A percentile compares a stretch with the other conserved stretches of the same genome.
phyloP scores from a whole-genome alignment of 1,284 basidiomycete species.

The Ustilago cynodontis region DNA sequence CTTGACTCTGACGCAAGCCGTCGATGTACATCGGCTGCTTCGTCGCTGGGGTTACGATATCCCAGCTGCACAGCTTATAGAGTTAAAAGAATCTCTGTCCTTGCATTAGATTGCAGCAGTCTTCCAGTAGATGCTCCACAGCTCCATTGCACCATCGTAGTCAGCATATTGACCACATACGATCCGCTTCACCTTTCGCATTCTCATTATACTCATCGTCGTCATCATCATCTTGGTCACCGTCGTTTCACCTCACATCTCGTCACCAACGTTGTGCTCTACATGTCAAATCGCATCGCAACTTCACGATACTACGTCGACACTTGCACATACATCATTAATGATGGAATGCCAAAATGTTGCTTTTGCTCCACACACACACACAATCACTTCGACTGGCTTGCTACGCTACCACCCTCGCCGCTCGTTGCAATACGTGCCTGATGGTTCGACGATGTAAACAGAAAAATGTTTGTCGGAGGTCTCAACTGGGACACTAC shows the following conservation, averaged over 20 bases:
- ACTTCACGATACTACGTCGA: constrained; percentile 9
- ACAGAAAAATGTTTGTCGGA: constrained; percentile 97
- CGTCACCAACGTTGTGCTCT: constrained; percentile 11
- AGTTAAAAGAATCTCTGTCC: background rate
- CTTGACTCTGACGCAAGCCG: constrained; percentile 12
- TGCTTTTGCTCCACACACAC: constrained; percentile 16
- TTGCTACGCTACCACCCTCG: constrained; percentile 23
- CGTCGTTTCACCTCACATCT: constrained; percentile 11
- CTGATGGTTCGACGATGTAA: constrained; percentile 9
- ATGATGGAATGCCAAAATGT: constrained; percentile 43
- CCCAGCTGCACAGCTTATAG: background rate
- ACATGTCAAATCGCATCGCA: constrained; percentile 7
- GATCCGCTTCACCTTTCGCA: constrained; percentile 10
- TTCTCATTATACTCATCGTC: constrained; percentile 9
- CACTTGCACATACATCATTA: constrained; percentile 15
- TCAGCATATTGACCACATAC: constrained; percentile 32
- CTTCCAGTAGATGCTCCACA: background rate
- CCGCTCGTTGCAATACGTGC: background rate
- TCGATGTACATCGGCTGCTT: background rate
- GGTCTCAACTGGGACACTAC: constrained; percentile 97
- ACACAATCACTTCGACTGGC: constrained; percentile 12
- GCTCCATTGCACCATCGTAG: constrained; percentile 5
- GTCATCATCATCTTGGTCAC: constrained; percentile 13
- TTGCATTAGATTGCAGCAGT: background rate
- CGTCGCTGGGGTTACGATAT: background rate